Evolutionary conservation across 2,329 filamentous ascomycete genomes (phyloP), one percentile per base, ranked within the genome.

Genomic region (Penicillium sp.): DNA sequence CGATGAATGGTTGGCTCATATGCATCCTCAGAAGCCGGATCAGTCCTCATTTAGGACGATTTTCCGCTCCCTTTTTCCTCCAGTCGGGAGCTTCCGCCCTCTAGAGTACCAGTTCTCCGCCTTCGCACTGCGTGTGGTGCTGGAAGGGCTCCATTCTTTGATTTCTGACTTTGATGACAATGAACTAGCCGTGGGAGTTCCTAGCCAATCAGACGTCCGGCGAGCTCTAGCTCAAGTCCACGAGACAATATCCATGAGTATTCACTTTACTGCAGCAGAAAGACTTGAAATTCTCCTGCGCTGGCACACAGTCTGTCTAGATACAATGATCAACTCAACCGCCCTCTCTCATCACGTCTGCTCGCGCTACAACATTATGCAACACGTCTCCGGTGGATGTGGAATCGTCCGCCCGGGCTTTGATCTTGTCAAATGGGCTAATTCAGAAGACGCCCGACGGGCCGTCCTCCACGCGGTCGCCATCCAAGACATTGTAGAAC

Each of bases 401-500:
- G 67, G 67, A 25, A 59, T 61, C 4, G 55, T 69, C 5, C 67
- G 68, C 6, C 42, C 66, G 0, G 67, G 68, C 2, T 70, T 78
- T 8, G 76, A 80, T 58, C 60, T 78, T 19, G 57, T 69, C 2
- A 69, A 69, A 37, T 80, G 77, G 78, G 70, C 67, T 1, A 67
- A 65, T 7, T 76, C 72, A 0, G 69, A 74, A 38, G 72, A 78
- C 53, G 77, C 77, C 6, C 72, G 75, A 4, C 69, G 73, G 33
- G 74, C 77, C 4, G 63, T 80, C 5, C 61, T 80, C 10, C 78
- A 80, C 41, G 77, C 78, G 2, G 72, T 77, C 38, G 76, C 77
- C 0, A 80, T 80, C 19, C 78, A 80, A 58, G 76, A 79, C 38
- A 79, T 80, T 13, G 67, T 80, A 12, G 77, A 80, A 54, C 73